Conservation (phyloP, 176 grass and related monocot species). For the Tillandsia fasciculata region DNA sequence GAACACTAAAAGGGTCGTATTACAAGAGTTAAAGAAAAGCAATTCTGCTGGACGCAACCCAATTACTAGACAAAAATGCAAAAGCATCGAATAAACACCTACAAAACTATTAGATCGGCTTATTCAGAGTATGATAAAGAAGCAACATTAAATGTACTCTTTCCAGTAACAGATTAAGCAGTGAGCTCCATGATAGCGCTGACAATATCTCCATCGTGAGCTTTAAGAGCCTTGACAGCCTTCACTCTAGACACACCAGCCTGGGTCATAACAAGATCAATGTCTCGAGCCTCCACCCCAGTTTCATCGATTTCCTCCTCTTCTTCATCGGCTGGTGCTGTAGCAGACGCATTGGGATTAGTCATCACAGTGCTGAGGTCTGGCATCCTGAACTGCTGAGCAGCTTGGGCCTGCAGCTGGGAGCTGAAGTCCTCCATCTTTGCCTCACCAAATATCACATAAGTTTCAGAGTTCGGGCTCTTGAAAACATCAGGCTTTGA, state of each 20-base stretch:
- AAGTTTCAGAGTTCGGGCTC: constrained; percentile 83
- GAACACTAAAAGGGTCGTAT: too few relatives aligned
- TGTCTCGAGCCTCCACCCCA: constrained; percentile 70
- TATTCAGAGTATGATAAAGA: too few relatives aligned
- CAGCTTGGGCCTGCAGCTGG: constrained; percentile 78
- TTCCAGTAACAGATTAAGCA: constrained; percentile 18
- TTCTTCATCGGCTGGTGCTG: constrained; percentile 39
- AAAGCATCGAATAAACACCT: background rate
- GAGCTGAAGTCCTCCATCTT: constrained; percentile 90
- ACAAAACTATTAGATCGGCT: background rate
- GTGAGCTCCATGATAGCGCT: constrained; percentile 91
- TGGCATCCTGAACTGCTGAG: constrained; percentile 88
- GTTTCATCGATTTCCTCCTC: constrained; percentile 72
- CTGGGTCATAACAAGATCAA: constrained; percentile 95
- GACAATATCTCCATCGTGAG: constrained; percentile 84
- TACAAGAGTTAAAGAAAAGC: too few relatives aligned
- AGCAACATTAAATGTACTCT: too few relatives aligned
- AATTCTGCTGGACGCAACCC: too few relatives aligned
- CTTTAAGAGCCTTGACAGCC: constrained; percentile 79
- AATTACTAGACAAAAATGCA: too few relatives aligned
- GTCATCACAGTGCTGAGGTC: constrained; percentile 78
- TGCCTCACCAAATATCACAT: constrained; percentile 86
- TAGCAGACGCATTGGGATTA: constrained; percentile 37
- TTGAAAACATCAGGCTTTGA: constrained; percentile 91
- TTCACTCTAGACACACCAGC: constrained; percentile 61